Percentiles rank a stretch among this genome's conserved stretches.
phyloP scores from a whole-genome alignment of 2,329 filamentous ascomycete species.

The Fusarium miscanthi region DNA sequence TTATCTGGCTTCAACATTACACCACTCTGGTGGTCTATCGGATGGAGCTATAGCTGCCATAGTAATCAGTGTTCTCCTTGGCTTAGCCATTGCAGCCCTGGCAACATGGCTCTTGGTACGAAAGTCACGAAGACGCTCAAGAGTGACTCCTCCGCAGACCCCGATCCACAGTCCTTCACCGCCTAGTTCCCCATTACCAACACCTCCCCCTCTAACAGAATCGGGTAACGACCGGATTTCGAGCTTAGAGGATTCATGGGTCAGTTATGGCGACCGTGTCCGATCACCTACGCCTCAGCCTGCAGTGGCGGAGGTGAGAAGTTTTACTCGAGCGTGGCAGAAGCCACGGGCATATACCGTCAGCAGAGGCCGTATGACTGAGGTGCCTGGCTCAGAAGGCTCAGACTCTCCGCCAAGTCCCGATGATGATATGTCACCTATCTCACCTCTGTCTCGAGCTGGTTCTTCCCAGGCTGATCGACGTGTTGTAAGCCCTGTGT shows the following conservation, averaged over 20 bases:
- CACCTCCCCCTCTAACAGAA: constrained; percentile 4
- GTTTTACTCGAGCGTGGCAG: constrained; percentile 37
- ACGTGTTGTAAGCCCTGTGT: constrained; percentile 15
- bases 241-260: constrained; percentile 27
- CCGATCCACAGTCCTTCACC: neutral
- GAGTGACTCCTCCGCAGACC: neutral
- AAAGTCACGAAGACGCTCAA: constrained; percentile 8
- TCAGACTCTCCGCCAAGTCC: neutral
- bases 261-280: constrained; percentile 32
- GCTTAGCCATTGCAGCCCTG: neutral
- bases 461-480: neutral
- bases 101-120: constrained; percentile 25
- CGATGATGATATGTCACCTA: constrained; percentile 5
- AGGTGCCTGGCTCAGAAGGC: constrained; percentile 7
- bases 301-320: constrained; percentile 40
- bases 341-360: constrained; percentile 42
- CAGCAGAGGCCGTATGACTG: constrained; percentile 14
- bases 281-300: constrained; percentile 42
- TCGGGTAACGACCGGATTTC: constrained; percentile 5
- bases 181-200: constrained; percentile 4
- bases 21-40: constrained; percentile 4
- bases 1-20: neutral
- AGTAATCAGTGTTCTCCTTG: constrained; percentile 23
- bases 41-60: constrained; percentile 36
- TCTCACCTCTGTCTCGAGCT: constrained; percentile 11